Conservation (phyloP, 2,329 filamentous ascomycete species). For the Botrytis aclada region DNA sequence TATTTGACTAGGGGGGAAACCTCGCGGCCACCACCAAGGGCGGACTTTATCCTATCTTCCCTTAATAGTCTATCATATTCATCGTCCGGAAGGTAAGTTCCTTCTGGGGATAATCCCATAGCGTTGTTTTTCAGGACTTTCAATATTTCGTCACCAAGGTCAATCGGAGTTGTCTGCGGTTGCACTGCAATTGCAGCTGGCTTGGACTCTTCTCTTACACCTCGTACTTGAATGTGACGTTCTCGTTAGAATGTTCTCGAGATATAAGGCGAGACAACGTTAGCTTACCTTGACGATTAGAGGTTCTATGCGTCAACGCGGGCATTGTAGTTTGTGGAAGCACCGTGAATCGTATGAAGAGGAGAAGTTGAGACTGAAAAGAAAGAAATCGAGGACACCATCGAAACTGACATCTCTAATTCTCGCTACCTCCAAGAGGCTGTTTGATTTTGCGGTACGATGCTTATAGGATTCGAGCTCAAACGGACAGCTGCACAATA, state of each 20-base stretch:
- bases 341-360: neutral
- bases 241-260: neutral
- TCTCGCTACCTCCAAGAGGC: neutral
- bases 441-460: neutral
- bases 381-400: neutral
- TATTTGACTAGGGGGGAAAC: neutral
- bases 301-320: neutral
- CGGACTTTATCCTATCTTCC: neutral
- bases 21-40: neutral
- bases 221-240: neutral
- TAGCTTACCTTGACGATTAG: neutral
- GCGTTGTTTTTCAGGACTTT: neutral
- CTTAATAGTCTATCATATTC: neutral
- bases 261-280: neutral
- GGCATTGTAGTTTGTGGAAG: neutral
- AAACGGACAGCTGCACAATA: neutral
- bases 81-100: neutral
- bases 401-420: neutral
- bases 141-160: neutral
- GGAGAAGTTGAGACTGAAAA: neutral
- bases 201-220: neutral
- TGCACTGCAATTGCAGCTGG: neutral
- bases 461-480: neutral
- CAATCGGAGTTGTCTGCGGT: neutral
- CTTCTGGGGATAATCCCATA: neutral